These are phyloP conservation scores for Terana coerulea DNA, from an alignment of 768 basidiomycete species.

Conservation along the genomic window DNA sequence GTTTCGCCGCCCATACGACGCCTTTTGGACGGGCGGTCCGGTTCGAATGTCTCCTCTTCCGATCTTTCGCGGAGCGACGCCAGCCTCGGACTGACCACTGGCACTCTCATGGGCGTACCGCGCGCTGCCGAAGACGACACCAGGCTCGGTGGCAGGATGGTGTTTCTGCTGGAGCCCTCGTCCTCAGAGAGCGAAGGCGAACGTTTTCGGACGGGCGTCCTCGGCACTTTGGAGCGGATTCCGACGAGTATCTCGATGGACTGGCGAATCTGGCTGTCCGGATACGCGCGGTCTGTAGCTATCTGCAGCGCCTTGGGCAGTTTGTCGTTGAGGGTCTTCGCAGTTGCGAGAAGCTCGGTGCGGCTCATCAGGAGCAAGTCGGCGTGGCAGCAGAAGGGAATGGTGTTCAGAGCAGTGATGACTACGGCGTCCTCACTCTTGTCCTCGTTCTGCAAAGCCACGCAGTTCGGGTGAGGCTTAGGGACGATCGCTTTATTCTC, in stretches of 20 bases:
- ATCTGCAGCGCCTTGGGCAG: constrained; percentile 53
- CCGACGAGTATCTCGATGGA: constrained; percentile 62
- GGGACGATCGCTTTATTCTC: constrained; percentile 4
- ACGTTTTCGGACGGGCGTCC: constrained; percentile 14
- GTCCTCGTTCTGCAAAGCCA: constrained; percentile 61
- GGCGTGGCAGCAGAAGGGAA: constrained; percentile 73
- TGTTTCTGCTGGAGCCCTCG: constrained; percentile 3
- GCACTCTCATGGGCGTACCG: background rate
- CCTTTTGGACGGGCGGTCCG: constrained; percentile 18
- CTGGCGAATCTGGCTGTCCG: constrained; percentile 43
- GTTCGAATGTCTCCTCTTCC: constrained; percentile 1
- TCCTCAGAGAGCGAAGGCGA: constrained; percentile 12
- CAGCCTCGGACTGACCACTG: constrained; percentile 2
- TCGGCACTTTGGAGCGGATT: constrained; percentile 32
- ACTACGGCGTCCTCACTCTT: constrained; percentile 51
- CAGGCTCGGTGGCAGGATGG: constrained; percentile 12
- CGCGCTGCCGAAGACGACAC: constrained; percentile 17
- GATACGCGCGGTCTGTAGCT: constrained; percentile 34
- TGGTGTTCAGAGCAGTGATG: constrained; percentile 53
- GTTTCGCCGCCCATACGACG: constrained; percentile 14
- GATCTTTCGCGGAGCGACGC: constrained; percentile 18
- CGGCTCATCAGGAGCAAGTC: constrained; percentile 65
- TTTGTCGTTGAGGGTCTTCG: constrained; percentile 48
- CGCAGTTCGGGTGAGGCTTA: constrained; percentile 21
- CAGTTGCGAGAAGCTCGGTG: constrained; percentile 48